phyloP scores from a whole-genome alignment of 2,329 filamentous ascomycete species.

The Penicillium rolfsii region DNA sequence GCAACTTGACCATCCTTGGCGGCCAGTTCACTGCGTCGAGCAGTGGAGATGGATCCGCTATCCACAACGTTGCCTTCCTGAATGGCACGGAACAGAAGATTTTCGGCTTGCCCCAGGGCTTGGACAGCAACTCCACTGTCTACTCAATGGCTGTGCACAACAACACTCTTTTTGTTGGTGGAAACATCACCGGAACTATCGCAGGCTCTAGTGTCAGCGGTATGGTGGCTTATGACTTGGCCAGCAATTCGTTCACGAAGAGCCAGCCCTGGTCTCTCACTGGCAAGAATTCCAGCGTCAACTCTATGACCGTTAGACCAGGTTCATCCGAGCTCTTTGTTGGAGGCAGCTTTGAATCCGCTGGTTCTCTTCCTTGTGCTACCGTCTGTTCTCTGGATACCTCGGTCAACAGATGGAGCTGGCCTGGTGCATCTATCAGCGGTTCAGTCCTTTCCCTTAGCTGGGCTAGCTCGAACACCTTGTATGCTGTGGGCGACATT shows the following conservation, averaged over 20 bases:
- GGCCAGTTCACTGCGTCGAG: slow-evolving; percentile 79
- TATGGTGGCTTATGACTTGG: slow-evolving; percentile 78
- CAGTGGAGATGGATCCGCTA: slow-evolving; percentile 64
- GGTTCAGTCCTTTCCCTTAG: slow-evolving; percentile 73
- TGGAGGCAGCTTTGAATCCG: slow-evolving; percentile 79
- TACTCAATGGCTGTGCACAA: slow-evolving; percentile 68
- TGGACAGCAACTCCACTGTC: slow-evolving; percentile 75
- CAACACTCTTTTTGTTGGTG: slow-evolving; percentile 78
- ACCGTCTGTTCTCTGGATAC: slow-evolving; percentile 80
- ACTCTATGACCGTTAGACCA: slow-evolving; percentile 73
- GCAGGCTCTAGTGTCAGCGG: slow-evolving; percentile 68
- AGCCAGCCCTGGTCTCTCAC: slow-evolving; percentile 75
- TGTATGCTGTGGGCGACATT: slow-evolving; percentile 79
- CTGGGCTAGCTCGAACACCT: slow-evolving; percentile 72
- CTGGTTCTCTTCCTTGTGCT: slow-evolving; percentile 80
- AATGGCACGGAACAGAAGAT: slow-evolving; percentile 73
- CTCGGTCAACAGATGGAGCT: slow-evolving; percentile 73
- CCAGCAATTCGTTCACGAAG: slow-evolving; percentile 61
- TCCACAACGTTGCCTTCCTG: slow-evolving; percentile 82
- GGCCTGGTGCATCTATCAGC: slow-evolving; percentile 71
- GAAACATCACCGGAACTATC: slow-evolving; percentile 71
- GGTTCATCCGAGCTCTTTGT: slow-evolving; percentile 77
- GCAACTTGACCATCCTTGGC: slow-evolving; percentile 84
- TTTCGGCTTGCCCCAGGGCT: slow-evolving; percentile 65
- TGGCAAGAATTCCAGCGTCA: slow-evolving; percentile 72